Conservation (phyloP, 1,284 basidiomycete genomes). For the Trichosporon ovoides region DNA sequence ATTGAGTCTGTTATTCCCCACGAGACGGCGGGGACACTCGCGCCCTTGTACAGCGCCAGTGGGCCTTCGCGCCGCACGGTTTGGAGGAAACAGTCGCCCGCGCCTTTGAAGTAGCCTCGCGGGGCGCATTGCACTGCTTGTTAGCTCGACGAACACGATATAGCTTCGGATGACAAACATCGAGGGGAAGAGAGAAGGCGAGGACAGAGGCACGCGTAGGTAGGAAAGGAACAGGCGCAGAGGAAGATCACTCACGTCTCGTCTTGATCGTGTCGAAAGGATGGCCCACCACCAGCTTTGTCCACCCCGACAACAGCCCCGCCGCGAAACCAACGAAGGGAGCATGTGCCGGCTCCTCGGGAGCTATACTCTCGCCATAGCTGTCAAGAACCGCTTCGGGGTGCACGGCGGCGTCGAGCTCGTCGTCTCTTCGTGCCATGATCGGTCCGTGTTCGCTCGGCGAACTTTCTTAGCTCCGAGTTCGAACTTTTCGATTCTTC, state of each 20-base stretch:
- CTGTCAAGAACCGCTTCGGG: slow-evolving; percentile 18
- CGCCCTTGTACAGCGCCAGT: slow-evolving; percentile 47
- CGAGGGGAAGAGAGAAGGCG: too few species aligned
- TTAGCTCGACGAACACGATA: too few species aligned
- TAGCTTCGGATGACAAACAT: too few species aligned
- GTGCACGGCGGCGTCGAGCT: not conserved
- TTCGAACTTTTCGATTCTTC: too few species aligned
- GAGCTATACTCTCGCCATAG: slow-evolving; percentile 16
- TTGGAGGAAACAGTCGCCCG: slow-evolving; percentile 39
- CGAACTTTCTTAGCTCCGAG: too few species aligned
- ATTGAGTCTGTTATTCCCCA: slow-evolving; percentile 50
- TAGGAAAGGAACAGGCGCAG: too few species aligned
- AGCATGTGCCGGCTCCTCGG: slow-evolving; percentile 26
- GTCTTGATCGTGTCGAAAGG: slow-evolving; percentile 46
- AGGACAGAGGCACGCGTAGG: too few species aligned
- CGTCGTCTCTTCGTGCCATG: not conserved
- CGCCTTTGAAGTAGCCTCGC: slow-evolving; percentile 41
- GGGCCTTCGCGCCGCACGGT: slow-evolving; percentile 31
- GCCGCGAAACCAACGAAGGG: slow-evolving; percentile 47
- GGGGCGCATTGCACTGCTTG: slow-evolving; percentile 49
- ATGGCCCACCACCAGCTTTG: slow-evolving; percentile 34
- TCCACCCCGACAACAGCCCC: slow-evolving; percentile 41
- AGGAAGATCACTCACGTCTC: slow-evolving; percentile 23
- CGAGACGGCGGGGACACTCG: slow-evolving; percentile 45
- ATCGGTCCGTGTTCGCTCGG: too few species aligned